Base-by-base conservation (phyloP, 2,329 filamentous ascomycete species). In the Exophiala sideris region DNA sequence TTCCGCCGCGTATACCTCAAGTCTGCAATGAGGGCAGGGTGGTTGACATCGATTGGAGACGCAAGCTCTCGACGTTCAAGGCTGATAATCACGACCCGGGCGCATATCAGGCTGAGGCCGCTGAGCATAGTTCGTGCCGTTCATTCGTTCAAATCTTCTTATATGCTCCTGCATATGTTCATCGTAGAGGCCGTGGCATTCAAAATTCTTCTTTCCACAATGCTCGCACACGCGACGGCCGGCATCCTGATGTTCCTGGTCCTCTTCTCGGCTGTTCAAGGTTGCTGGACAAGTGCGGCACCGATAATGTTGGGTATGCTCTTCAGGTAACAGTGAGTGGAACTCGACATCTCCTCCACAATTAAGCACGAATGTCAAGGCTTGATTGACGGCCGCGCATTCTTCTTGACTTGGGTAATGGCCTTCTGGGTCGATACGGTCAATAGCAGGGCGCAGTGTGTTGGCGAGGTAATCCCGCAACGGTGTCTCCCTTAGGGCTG, bases 321-420 rank as follows among this genome's bases (percentile, higher is more conserved):
- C 16, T n/a, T 35, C 38, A 10, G 12, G 48, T 48, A 35, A 3
- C 33, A 50, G n/a, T 20, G 45, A 6, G 33, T 34, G 20, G 35
- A 53, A 53, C 20, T 53, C 48, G 40, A 58, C 45, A n/a, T 52
- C 40, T 14, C 39, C 56, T 11, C 56, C 56, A 11, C 33, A 47
- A 18, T 44, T 39, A 9, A 55, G 16, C 33, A 58, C 41, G 32
- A 38, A 32, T 7, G 36, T 33, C 3, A 58, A n/a, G 8, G 56
- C 48, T 3, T 46, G 33, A 14, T 50, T 50, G 24, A 58, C 18
- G 14, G n/a, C 24, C 14, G 40, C 14, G 40, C 34, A 47, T 21
- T 58, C 56, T 44, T 39, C 9, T 4, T 8, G 10, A 3, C 24
- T 20, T 7, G 56, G 52, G n/a, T 48, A 48, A 6, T 52, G 12